Evolutionary conservation across 2,329 filamentous ascomycete species (phyloP).

Genomic region (Pseudocercospora eumusae): DNA sequence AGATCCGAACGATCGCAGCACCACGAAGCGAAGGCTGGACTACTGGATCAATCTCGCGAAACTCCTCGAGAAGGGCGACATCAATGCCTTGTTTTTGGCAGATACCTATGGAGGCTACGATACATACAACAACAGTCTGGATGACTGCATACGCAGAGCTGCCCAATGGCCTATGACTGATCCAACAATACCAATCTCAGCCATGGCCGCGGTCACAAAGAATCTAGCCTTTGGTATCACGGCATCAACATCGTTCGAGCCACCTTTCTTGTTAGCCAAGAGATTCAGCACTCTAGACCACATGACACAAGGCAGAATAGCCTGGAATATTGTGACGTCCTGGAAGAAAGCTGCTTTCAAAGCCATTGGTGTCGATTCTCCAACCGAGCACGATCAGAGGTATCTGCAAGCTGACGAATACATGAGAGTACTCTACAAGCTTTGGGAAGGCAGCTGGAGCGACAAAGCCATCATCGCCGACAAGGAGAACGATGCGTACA

Average conservation of each 20-base stretch:
- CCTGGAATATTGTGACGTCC: constrained; percentile 68
- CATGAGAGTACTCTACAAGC: constrained; percentile 62
- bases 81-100: constrained; percentile 66
- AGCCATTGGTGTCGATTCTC: constrained; percentile 60
- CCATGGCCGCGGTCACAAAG: constrained; percentile 68
- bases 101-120: constrained; percentile 67
- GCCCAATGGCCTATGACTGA: constrained; percentile 68
- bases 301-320: constrained; percentile 61
- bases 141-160: constrained; percentile 57
- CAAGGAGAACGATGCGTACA: constrained; percentile 57
- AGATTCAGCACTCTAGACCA: constrained; percentile 65
- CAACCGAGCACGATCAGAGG: constrained; percentile 62
- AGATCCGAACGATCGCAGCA: constrained; percentile 62
- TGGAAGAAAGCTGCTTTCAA: constrained; percentile 66
- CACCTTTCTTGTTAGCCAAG: constrained; percentile 63
- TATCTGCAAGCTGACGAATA: constrained; percentile 65
- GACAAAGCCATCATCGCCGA: constrained; percentile 60
- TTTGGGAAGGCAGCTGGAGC: constrained; percentile 58
- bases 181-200: constrained; percentile 63
- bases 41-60: constrained; percentile 68
- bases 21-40: constrained; percentile 60
- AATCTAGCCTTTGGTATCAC: constrained; percentile 65
- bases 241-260: constrained; percentile 63
- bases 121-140: constrained; percentile 54
- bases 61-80: constrained; percentile 61